Evolutionary conservation across 2,329 filamentous ascomycete species (phyloP).

Genomic region (Exserohilum turcica): DNA sequence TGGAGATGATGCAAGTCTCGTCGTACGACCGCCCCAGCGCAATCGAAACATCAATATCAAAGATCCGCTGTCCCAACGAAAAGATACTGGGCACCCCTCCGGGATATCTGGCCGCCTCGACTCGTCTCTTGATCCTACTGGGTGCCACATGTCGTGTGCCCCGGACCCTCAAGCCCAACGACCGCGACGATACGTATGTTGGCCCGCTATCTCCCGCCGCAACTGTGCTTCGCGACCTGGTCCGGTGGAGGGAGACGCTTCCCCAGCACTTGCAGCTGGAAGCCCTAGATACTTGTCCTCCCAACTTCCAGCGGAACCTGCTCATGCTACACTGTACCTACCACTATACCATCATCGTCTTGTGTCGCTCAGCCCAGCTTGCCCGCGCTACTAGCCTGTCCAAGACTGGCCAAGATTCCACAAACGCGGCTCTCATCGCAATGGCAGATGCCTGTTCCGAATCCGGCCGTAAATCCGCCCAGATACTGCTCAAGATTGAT

Average conservation of each 20-base stretch:
- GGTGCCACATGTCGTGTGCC: constrained; percentile 48
- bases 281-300: constrained; percentile 39
- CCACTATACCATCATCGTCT: constrained; percentile 49
- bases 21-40: constrained; percentile 53
- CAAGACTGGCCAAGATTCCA: constrained; percentile 33
- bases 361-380: constrained; percentile 49
- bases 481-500: constrained; percentile 46
- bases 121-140: constrained; percentile 45
- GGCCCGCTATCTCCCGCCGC: constrained; percentile 48
- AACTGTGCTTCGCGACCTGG: constrained; percentile 47
- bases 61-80: constrained; percentile 46
- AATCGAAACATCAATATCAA: constrained; percentile 47
- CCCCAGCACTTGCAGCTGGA: constrained; percentile 48
- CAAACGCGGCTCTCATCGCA: constrained; percentile 33
- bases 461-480: constrained; percentile 44
- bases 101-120: constrained; percentile 49
- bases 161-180: constrained; percentile 35
- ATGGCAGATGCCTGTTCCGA: constrained; percentile 48
- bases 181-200: constrained; percentile 46
- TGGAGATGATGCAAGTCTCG: constrained; percentile 55
- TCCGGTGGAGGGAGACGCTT: constrained; percentile 47
- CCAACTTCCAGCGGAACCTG: constrained; percentile 46
- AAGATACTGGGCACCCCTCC: constrained; percentile 45
- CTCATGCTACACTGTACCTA: constrained; percentile 49
- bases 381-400: constrained; percentile 42